Conservation (phyloP, 345 rosid species). For the Salix koriyanagi region DNA sequence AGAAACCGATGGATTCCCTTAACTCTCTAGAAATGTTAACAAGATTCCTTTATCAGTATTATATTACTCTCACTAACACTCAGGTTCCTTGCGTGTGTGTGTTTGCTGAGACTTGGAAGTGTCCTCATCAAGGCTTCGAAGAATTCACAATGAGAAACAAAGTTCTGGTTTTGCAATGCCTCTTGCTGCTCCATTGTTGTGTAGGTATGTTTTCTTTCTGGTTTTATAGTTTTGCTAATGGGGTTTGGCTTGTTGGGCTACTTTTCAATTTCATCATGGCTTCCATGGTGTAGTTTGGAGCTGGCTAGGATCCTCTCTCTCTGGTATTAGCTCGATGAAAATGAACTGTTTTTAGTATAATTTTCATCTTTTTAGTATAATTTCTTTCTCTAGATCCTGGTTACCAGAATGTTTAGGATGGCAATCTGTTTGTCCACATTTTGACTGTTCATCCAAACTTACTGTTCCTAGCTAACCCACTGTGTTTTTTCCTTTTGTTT, state of each 20-base stretch:
- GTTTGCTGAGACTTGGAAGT: not conserved
- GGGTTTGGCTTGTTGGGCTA: not conserved
- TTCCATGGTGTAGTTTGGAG: not conserved
- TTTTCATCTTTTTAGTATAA: too few species aligned
- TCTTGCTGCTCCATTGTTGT: constrained; percentile 24
- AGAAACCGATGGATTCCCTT: constrained; percentile 36
- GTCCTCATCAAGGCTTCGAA: not conserved
- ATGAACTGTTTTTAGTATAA: not conserved
- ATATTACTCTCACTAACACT: not conserved
- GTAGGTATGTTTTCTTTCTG: constrained; percentile 26
- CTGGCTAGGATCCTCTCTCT: too few species aligned
- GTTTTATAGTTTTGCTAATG: not conserved
- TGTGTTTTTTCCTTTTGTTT: too few species aligned
- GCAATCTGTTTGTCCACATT: not conserved
- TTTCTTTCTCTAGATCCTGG: too few species aligned
- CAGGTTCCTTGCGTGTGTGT: not conserved
- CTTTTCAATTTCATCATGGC: not conserved
- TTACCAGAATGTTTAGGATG: too few species aligned
- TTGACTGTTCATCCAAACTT: not conserved
- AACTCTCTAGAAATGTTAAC: not conserved
- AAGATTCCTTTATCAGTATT: not conserved
- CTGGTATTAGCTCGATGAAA: not conserved
- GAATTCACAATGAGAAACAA: constrained; percentile 21
- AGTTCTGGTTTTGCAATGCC: constrained; percentile 12
- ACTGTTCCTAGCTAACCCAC: not conserved